These are phyloP conservation scores for Nidula niveotomentosa DNA, from an alignment of 1,284 basidiomycete species.

Conservation along the genomic window DNA sequence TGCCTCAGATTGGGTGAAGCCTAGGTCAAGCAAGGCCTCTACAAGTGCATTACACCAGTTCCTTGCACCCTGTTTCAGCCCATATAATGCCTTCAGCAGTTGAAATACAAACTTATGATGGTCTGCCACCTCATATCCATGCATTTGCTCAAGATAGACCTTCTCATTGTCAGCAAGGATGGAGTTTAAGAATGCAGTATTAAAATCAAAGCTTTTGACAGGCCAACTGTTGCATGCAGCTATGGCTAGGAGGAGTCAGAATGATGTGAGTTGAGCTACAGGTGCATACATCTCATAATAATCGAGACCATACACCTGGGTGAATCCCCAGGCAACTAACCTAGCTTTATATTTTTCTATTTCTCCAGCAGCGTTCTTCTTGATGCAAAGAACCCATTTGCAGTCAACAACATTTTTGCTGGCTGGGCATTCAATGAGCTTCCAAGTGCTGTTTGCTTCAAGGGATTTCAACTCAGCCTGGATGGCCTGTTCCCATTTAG, in stretches of 20 bases:
- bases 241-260: background rate
- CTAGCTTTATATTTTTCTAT: background rate
- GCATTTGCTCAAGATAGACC: background rate
- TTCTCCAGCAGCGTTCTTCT: background rate
- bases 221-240: background rate
- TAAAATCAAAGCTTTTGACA: background rate
- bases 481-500: background rate
- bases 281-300: background rate
- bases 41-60: background rate
- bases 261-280: background rate
- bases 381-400: background rate
- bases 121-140: background rate
- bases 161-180: background rate
- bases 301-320: background rate
- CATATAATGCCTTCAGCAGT: slow-evolving; percentile 1
- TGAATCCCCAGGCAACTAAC: background rate
- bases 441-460: slow-evolving; percentile 1
- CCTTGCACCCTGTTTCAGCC: background rate
- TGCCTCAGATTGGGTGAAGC: background rate
- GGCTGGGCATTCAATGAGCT: background rate
- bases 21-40: background rate
- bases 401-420: background rate
- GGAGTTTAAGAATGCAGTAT: slow-evolving; percentile 1
- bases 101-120: background rate
- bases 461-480: background rate